Evolutionary conservation across 305 asterid species (phyloP).

Genomic region (Plantago rigida): DNA sequence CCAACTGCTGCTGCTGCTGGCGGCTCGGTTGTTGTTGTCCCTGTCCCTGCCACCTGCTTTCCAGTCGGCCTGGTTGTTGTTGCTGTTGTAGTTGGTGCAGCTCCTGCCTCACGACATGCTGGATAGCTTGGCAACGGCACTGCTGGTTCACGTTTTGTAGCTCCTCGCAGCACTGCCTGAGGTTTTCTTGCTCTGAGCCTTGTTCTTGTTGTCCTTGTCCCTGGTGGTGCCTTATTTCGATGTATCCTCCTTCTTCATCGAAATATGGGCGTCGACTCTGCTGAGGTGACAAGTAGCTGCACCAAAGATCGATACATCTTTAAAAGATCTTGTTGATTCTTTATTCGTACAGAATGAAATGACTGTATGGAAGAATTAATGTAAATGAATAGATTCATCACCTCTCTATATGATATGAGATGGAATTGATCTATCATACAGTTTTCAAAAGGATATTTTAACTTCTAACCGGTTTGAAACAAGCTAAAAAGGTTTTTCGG

Average conservation of each 20-base stretch:
- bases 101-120: conserved; percentile 24
- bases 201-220: conserved; percentile 5
- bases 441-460: no score
- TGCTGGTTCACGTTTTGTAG: conserved; percentile 19
- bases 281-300: conserved; percentile 27
- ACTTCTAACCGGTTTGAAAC: no score
- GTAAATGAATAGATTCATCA: no score
- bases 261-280: conserved; percentile 1
- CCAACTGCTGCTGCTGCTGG: conserved; percentile 1
- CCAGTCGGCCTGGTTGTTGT: background rate
- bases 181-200: background rate
- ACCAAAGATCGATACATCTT: background rate
- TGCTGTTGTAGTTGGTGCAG: conserved; percentile 24
- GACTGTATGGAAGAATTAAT: no score
- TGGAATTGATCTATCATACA: no score
- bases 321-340: no score
- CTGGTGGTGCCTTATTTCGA: conserved; percentile 2
- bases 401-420: no score
- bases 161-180: conserved; percentile 28
- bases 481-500: no score
- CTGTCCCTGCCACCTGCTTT: conserved; percentile 24
- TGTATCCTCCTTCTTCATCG: background rate
- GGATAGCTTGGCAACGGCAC: conserved; percentile 38
- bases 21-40: conserved; percentile 17
- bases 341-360: no score